Evolutionary conservation across 768 basidiomycete species (phyloP).

Genomic region (Antrodiella citrinella): DNA sequence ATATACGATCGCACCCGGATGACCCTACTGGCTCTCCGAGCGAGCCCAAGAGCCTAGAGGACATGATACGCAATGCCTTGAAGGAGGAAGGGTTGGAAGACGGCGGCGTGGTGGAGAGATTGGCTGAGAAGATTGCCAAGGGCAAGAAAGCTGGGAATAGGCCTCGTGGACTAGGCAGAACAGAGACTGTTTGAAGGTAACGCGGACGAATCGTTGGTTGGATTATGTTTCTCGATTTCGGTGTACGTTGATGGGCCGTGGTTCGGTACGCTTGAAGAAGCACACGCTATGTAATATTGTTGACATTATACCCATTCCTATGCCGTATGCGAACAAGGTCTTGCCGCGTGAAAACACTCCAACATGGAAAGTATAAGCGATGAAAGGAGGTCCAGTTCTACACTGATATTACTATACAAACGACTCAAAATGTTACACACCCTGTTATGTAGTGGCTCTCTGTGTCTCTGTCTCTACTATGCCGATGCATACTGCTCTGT

Average conservation of each 20-base stretch:
- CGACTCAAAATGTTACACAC: neutral
- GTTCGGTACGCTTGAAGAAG: neutral
- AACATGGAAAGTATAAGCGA: neutral
- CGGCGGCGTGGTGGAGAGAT: slow-evolving; percentile 44
- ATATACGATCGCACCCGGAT: slow-evolving; percentile 15
- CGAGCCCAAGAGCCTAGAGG: slow-evolving; percentile 47
- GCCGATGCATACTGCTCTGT: slow-evolving; percentile 74
- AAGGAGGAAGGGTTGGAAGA: slow-evolving; percentile 42
- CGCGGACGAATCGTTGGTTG: neutral
- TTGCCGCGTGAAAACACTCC: neutral
- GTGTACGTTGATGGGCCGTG: neutral
- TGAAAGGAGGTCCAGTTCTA: neutral
- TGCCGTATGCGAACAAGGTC: neutral
- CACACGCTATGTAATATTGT: neutral
- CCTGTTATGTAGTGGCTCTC: neutral
- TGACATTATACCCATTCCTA: neutral
- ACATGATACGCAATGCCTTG: slow-evolving; percentile 52
- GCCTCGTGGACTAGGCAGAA: slow-evolving; percentile 52
- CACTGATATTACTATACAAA: neutral
- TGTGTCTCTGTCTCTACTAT: slow-evolving; percentile 9
- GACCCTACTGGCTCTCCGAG: slow-evolving; percentile 24
- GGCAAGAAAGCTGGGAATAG: slow-evolving; percentile 36
- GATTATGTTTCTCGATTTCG: neutral
- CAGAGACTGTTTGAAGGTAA: slow-evolving; percentile 27
- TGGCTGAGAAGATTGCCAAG: slow-evolving; percentile 57